A percentile compares a stretch with the other conserved stretches of the same genome.
Evolutionary conservation across 108 stramenopile species (phyloP).

Genomic region (Conticribra guillardii): DNA sequence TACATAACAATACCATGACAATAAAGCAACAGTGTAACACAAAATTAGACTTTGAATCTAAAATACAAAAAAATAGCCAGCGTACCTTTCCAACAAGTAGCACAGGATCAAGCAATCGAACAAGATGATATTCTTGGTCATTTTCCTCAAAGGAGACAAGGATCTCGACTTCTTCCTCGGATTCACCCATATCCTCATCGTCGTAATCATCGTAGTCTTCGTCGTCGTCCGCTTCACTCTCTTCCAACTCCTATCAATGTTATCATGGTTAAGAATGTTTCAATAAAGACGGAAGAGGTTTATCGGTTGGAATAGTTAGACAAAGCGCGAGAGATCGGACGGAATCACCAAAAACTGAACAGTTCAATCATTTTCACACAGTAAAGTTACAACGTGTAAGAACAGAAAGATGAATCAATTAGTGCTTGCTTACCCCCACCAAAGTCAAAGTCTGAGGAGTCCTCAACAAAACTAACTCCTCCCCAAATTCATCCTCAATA

Average conservation of each 20-base stretch:
- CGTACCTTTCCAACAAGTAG: conserved; percentile 84
- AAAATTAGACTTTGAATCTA: not conserved
- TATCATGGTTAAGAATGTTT: too few species aligned
- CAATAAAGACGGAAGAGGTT: too few species aligned
- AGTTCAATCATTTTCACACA: not conserved
- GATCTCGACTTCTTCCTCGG: conserved; percentile 86
- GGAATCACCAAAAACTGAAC: too few species aligned
- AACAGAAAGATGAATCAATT: conserved; percentile 11
- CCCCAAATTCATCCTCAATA: conserved; percentile 89
- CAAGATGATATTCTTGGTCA: conserved; percentile 76
- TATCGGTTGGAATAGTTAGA: conserved; percentile 3
- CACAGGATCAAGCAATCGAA: conserved; percentile 83
- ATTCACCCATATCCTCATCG: conserved; percentile 56
- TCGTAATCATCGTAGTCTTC: conserved; percentile 66
- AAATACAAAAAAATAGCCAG: too few species aligned
- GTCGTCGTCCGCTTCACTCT: conserved; percentile 50
- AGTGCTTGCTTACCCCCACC: conserved; percentile 66
- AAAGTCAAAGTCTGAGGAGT: conserved; percentile 88
- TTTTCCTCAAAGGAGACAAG: conserved; percentile 83
- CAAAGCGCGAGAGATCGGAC: too few species aligned
- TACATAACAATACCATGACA: too few species aligned
- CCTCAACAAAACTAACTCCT: conserved; percentile 77
- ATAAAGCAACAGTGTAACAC: not conserved
- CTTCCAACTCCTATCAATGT: conserved; percentile 57
- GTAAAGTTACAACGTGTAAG: not conserved